These are phyloP conservation scores for Colletotrichum neosansevieriae DNA, from an alignment of 2,329 filamentous ascomycete genomes.

Conservation along the genomic window DNA sequence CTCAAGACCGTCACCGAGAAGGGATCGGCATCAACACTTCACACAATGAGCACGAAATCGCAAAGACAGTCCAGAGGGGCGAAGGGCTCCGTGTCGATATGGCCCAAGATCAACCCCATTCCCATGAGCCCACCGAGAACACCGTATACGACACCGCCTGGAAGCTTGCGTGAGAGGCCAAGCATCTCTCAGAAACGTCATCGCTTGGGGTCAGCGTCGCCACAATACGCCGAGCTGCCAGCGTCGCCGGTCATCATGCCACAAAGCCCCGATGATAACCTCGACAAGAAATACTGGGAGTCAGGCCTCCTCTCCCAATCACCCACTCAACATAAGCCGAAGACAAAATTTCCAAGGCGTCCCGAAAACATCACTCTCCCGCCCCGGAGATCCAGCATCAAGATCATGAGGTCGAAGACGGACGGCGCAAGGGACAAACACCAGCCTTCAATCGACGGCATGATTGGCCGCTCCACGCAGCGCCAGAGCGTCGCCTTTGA, in stretches of 20 bases:
- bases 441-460: slow-evolving; percentile 25
- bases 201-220: slow-evolving; percentile 16
- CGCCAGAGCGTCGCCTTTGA: slow-evolving; percentile 16
- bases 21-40: slow-evolving; percentile 46
- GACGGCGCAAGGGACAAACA: neutral
- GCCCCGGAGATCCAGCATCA: slow-evolving; percentile 13
- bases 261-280: slow-evolving; percentile 20
- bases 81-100: slow-evolving; percentile 36
- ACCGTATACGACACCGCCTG: slow-evolving; percentile 36
- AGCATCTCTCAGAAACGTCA: slow-evolving; percentile 19
- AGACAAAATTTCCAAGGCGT: slow-evolving; percentile 7
- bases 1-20: slow-evolving; percentile 53
- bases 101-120: slow-evolving; percentile 34
- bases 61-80: slow-evolving; percentile 17
- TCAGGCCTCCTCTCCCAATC: neutral
- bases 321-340: neutral
- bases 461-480: slow-evolving; percentile 34
- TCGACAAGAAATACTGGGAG: slow-evolving; percentile 17
- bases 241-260: slow-evolving; percentile 23
- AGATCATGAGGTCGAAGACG: slow-evolving; percentile 1
- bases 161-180: slow-evolving; percentile 23
- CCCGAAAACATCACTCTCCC: slow-evolving; percentile 33
- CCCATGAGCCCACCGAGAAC: slow-evolving; percentile 39
- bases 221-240: slow-evolving; percentile 37
- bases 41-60: slow-evolving; percentile 21